Evolutionary conservation across 2,329 filamentous ascomycete genomes (phyloP), one percentile per base, ranked within the genome.

Genomic region (Apiospora arundinis): DNA sequence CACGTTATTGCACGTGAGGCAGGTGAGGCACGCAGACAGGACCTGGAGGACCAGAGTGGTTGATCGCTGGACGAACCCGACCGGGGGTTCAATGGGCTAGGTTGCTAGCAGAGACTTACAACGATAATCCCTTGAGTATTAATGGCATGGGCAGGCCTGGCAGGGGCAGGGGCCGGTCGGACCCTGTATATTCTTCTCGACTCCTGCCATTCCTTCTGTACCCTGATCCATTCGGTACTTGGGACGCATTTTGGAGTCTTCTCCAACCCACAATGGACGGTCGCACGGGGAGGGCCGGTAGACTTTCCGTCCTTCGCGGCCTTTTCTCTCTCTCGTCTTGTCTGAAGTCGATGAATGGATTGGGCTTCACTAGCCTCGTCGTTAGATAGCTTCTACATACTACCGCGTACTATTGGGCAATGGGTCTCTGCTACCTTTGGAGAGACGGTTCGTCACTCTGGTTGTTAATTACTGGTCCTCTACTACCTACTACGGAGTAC

Each of bases 241-340:
- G 18, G 18, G 18, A 21, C 32, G 21, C 56, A 40, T n/a, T n/a
- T 63, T 32, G 25, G 52, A 18, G 56, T 40, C 56, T 63, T 37
- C 18, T 63, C 56, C 9, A 32, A 68, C 14, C 66, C 66, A 68
- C 66, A 46, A n/a, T 48, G 66, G 66, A 14, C 66, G 44, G 66
- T 40, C 44, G 44, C 44, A 68, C 66, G 66, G 66, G 66, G 66
- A 68, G 66, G 44, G 23, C 66, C 66, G 66, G 66, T 68, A 48
- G 66, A 68, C 44, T n/a, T 68, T 68, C 66, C 66, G 66, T 40
- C 32, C 32, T 40, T 63, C 52, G 28, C 52, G 52, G 37, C 56
- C 40, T 16, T 16, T 45, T 45, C 42, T 45, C 14, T 45, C 42
- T 44, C 42, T 45, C 42, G 9, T 14, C 16, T 14, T n/a, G 56